A percentile compares a stretch with the other conserved stretches of the same genome.
These are phyloP conservation scores for Amylostereum areolatum DNA, from an alignment of 1,284 basidiomycete species.

Conservation along the genomic window DNA sequence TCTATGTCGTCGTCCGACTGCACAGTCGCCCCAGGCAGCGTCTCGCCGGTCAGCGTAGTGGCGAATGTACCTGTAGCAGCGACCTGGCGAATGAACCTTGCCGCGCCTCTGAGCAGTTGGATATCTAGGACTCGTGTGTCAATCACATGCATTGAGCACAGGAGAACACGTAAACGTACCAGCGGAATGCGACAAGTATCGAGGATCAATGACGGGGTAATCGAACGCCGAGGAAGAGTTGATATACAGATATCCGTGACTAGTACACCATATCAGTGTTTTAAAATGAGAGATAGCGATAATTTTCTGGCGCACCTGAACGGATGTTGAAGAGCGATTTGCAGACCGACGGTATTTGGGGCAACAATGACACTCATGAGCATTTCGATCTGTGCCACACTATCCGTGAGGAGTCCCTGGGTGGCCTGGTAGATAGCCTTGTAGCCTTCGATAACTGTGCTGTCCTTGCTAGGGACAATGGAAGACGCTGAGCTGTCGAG, in stretches of 20 bases:
- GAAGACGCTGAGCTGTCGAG: slow-evolving; percentile 29
- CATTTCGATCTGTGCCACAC: slow-evolving; percentile 58
- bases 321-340: slow-evolving; percentile 65
- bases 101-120: slow-evolving; percentile 48
- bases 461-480: slow-evolving; percentile 41
- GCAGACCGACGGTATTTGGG: slow-evolving; percentile 41
- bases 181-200: slow-evolving; percentile 49
- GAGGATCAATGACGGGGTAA: slow-evolving; percentile 54
- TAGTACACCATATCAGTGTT: too few species aligned
- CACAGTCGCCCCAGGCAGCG: slow-evolving; percentile 32
- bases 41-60: slow-evolving; percentile 27
- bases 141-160: slow-evolving; percentile 5
- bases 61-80: slow-evolving; percentile 35
- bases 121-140: slow-evolving; percentile 31
- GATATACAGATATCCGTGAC: slow-evolving; percentile 35
- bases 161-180: slow-evolving; percentile 21
- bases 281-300: too few species aligned
- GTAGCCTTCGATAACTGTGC: slow-evolving; percentile 55
- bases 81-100: slow-evolving; percentile 45
- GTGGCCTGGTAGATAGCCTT: slow-evolving; percentile 52
- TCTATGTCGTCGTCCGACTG: slow-evolving; percentile 41
- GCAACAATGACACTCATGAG: slow-evolving; percentile 49
- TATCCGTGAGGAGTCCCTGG: slow-evolving; percentile 34
- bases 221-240: slow-evolving; percentile 48
- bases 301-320: slow-evolving; percentile 42